Conservation (phyloP, 1,284 basidiomycete species). For the Gomphus sp. region DNA sequence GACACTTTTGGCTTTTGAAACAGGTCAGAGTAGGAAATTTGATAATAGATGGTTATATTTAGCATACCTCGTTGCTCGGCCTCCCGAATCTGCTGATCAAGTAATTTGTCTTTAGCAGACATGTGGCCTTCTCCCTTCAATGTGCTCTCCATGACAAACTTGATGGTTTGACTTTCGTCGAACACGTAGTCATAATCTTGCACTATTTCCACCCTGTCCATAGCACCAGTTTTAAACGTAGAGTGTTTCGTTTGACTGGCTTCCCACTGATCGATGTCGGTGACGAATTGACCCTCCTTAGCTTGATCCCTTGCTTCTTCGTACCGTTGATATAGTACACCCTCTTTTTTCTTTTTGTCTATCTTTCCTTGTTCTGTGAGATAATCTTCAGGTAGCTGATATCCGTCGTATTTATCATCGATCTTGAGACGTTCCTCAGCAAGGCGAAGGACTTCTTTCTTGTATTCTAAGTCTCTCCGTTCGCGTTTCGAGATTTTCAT, state of each 20-base stretch:
- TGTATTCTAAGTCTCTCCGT: slow-evolving; percentile 72
- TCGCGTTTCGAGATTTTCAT: slow-evolving; percentile 88
- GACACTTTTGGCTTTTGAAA: slow-evolving; percentile 65
- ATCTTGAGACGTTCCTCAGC: slow-evolving; percentile 93
- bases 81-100: slow-evolving; percentile 86
- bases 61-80: slow-evolving; percentile 80
- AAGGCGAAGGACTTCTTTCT: slow-evolving; percentile 86
- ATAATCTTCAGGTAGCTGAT: slow-evolving; percentile 94
- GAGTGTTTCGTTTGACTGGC: slow-evolving; percentile 85
- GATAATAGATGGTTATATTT: neutral
- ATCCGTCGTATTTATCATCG: slow-evolving; percentile 90
- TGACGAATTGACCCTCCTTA: slow-evolving; percentile 86
- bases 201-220: slow-evolving; percentile 76
- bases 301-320: slow-evolving; percentile 73
- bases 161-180: slow-evolving; percentile 94
- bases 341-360: slow-evolving; percentile 93
- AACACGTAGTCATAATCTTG: slow-evolving; percentile 97
- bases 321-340: slow-evolving; percentile 89
- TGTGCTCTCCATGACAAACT: slow-evolving; percentile 85
- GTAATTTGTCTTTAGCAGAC: slow-evolving; percentile 79
- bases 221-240: slow-evolving; percentile 79
- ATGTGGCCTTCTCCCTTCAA: slow-evolving; percentile 61
- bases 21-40: slow-evolving; percentile 3
- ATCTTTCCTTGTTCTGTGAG: slow-evolving; percentile 98
- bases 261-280: slow-evolving; percentile 97